Percentiles rank a stretch among this genome's conserved stretches.
Evolutionary conservation across 1,284 basidiomycete species (phyloP).

Genomic region (Flammula alnicola): DNA sequence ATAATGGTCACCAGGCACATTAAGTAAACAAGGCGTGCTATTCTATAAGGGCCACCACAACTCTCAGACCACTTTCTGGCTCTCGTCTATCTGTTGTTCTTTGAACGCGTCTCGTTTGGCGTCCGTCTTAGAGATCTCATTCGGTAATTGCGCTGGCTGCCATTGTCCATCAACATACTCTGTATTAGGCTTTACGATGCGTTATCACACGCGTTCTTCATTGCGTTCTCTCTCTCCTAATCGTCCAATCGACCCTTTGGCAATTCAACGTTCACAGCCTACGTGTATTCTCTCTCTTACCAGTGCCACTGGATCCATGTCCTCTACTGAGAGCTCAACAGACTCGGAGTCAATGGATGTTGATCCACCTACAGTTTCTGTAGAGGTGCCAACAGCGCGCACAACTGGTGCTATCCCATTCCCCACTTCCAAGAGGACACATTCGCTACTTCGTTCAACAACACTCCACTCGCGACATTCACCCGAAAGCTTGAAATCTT

Average conservation of each 20-base stretch:
- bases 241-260: conserved; percentile 5
- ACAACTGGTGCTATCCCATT: conserved; percentile 13
- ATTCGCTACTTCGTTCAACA: conserved; percentile 19
- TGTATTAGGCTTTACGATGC: conserved; percentile 7
- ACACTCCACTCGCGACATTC: neutral
- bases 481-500: neutral
- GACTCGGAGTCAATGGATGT: conserved; percentile 13
- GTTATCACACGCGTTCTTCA: conserved; percentile 14
- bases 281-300: conserved; percentile 19
- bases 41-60: conserved; percentile 1
- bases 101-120: neutral
- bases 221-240: conserved; percentile 12
- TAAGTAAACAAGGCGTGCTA: neutral
- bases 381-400: conserved; percentile 1
- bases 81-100: neutral
- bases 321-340: conserved; percentile 4
- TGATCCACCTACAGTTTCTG: conserved; percentile 2
- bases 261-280: conserved; percentile 15
- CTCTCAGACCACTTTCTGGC: neutral
- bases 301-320: conserved; percentile 15
- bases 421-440: conserved; percentile 19
- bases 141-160: conserved; percentile 5
- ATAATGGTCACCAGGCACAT: conserved; percentile 8
- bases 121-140: neutral
- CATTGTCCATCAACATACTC: neutral